A percentile compares a stretch with the other conserved stretches of the same genome.
Conservation (phyloP, 1,139 yeast genomes). For the Suhomyces bokatorum region DNA sequence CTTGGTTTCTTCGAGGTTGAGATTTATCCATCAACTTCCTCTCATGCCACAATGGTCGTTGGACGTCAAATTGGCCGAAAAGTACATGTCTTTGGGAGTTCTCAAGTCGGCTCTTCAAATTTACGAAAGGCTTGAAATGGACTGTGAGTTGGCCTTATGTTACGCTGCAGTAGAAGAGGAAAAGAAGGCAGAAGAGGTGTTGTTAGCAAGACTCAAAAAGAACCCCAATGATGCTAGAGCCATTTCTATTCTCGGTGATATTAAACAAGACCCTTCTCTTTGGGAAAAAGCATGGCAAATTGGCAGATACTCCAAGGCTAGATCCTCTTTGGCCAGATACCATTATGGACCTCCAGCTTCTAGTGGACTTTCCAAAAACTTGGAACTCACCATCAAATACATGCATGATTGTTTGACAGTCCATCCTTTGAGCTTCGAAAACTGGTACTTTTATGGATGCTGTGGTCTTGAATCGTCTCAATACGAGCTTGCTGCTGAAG, state of each 20-base stretch:
- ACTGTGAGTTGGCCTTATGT: conserved; percentile 87
- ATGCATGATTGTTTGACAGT: conserved; percentile 72
- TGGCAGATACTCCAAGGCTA: conserved; percentile 82
- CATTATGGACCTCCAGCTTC: conserved; percentile 65
- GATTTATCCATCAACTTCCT: conserved; percentile 73
- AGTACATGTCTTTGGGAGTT: conserved; percentile 83
- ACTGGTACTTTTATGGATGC: conserved; percentile 94
- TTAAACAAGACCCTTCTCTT: conserved; percentile 68
- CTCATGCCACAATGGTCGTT: conserved; percentile 83
- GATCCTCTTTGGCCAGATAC: conserved; percentile 75
- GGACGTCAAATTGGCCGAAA: conserved; percentile 82
- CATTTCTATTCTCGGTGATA: conserved; percentile 81
- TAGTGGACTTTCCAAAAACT: conserved; percentile 53
- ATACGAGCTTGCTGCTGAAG: conserved; percentile 83
- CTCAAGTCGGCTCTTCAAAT: conserved; percentile 86
- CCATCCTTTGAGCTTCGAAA: conserved; percentile 76
- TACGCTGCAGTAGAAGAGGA: conserved; percentile 84
- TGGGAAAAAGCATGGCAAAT: conserved; percentile 91
- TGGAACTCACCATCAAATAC: conserved; percentile 60
- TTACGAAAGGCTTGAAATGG: conserved; percentile 74
- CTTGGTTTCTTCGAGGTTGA: conserved; percentile 53
- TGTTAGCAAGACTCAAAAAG: conserved; percentile 52
- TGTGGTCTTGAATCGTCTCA: conserved; percentile 76
- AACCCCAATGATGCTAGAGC: conserved; percentile 84
- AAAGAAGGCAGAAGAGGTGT: conserved; percentile 59